These are phyloP conservation scores for Rhodotorula sp. DNA, from an alignment of 1,284 basidiomycete species.

Conservation along the genomic window DNA sequence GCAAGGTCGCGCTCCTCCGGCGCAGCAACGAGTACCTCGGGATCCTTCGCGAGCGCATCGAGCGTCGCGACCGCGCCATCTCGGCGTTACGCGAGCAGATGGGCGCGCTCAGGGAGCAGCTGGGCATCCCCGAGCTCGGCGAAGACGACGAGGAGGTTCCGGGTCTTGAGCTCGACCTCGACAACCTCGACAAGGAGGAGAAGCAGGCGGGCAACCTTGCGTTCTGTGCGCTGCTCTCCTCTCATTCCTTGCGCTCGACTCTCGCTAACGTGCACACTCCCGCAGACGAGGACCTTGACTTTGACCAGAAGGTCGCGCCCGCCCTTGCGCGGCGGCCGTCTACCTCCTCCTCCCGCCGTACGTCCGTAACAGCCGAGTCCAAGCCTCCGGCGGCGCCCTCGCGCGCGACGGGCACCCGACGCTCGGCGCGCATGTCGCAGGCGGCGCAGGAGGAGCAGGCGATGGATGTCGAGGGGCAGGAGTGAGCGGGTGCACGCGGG, in stretches of 20 bases:
- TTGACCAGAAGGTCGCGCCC: conserved; percentile 23
- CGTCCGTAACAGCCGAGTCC: background rate
- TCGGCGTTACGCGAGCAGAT: conserved; percentile 60
- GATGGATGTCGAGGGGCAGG: conserved; percentile 19
- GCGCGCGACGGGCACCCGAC: conserved; percentile 1
- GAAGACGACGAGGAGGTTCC: conserved; percentile 34
- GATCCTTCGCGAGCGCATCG: conserved; percentile 72
- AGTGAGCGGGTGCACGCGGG: background rate
- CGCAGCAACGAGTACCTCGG: conserved; percentile 86
- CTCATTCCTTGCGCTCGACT: accelerated
- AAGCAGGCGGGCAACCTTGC: conserved; percentile 34
- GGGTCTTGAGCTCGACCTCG: conserved; percentile 34
- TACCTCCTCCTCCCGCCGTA: background rate
- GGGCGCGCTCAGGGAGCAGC: conserved; percentile 8
- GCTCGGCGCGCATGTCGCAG: conserved; percentile 17
- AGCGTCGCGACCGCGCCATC: conserved; percentile 81
- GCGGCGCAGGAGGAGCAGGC: conserved; percentile 6
- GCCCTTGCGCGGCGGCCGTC: conserved; percentile 4
- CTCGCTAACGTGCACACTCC: background rate
- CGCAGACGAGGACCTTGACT: conserved; percentile 41
- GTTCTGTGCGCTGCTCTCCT: conserved; percentile 28
- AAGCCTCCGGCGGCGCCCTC: background rate
- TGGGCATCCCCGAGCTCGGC: conserved; percentile 30
- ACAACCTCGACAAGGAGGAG: conserved; percentile 39
- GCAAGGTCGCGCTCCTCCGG: conserved; percentile 87